Evolutionary conservation across 805 yeast species (phyloP).

Genomic region (Lachancea dasiensis): DNA sequence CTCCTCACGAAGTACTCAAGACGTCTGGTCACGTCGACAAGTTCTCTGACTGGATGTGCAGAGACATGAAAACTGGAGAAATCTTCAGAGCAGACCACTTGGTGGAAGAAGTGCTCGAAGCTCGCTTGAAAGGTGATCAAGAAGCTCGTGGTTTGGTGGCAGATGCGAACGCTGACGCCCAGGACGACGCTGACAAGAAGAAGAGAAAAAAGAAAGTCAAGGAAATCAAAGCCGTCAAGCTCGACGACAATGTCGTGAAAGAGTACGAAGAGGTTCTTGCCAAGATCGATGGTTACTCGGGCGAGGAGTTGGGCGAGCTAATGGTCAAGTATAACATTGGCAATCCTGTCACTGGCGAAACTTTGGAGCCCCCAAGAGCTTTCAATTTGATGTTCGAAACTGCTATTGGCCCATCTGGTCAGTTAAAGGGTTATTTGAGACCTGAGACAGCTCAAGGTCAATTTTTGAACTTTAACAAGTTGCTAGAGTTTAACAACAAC

Average conservation of each 20-base stretch:
- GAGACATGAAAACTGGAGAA: constrained; percentile 92
- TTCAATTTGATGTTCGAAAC: constrained; percentile 99
- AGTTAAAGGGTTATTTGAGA: constrained; percentile 87
- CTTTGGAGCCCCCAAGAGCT: constrained; percentile 84
- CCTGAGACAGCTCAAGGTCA: constrained; percentile 99
- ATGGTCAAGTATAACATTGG: constrained; percentile 76
- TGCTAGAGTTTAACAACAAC: constrained; percentile 89
- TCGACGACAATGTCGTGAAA: constrained; percentile 69
- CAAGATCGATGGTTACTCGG: constrained; percentile 92
- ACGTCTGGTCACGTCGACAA: constrained; percentile 99
- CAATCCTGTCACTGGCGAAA: constrained; percentile 87
- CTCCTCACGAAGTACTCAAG: constrained; percentile 95
- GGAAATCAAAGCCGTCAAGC: constrained; percentile 82
- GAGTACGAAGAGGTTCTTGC: constrained; percentile 88
- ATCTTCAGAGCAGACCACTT: constrained; percentile 98
- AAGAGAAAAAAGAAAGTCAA: constrained; percentile 95
- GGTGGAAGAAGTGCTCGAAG: constrained; percentile 95
- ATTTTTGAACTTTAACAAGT: constrained; percentile 88
- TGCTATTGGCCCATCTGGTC: constrained; percentile 98
- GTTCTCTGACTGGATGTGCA: constrained; percentile 99
- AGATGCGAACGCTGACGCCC: constrained; percentile 50
- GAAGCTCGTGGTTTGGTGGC: constrained; percentile 82
- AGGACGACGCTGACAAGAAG: constrained; percentile 74
- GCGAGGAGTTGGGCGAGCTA: constrained; percentile 84
- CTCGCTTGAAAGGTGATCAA: constrained; percentile 93